These are phyloP conservation scores for Tylopilus intermedius DNA, from an alignment of 768 basidiomycete species.

Conservation along the genomic window DNA sequence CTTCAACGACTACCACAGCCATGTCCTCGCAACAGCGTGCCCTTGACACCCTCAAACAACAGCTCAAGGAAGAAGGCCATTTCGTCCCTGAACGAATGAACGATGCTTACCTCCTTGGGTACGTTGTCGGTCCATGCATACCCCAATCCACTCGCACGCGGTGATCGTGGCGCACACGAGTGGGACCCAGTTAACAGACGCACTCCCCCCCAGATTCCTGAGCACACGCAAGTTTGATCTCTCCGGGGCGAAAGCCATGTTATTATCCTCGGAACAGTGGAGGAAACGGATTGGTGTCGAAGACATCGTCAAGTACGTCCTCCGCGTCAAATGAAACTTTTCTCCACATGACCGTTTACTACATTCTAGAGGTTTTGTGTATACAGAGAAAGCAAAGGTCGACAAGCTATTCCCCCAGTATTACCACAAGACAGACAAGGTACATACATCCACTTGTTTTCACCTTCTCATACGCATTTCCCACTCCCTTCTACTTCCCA, in stretches of 20 bases:
- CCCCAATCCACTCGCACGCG: background rate
- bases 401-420: constrained; percentile 93
- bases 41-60: constrained; percentile 63
- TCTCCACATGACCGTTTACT: too few species aligned
- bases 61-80: constrained; percentile 54
- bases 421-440: constrained; percentile 95
- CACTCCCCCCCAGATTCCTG: constrained; percentile 57
- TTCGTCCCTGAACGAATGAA: constrained; percentile 63
- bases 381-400: constrained; percentile 75
- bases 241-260: constrained; percentile 76
- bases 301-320: constrained; percentile 58
- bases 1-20: constrained; percentile 14
- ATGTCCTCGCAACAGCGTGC: constrained; percentile 46
- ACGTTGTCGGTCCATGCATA: constrained; percentile 13
- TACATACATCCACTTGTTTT: constrained; percentile 23
- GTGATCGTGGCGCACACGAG: constrained; percentile 8
- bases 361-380: constrained; percentile 67
- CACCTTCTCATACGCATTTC: background rate
- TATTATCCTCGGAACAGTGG: constrained; percentile 66
- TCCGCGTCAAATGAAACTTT: too few species aligned
- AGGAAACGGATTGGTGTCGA: constrained; percentile 61
- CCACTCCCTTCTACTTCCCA: constrained; percentile 24
- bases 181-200: background rate
- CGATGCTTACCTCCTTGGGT: constrained; percentile 64
- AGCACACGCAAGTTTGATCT: constrained; percentile 93